A percentile compares a stretch with the other conserved stretches of the same genome.
phyloP scores from a whole-genome alignment of 2,329 filamentous ascomycete species.

The Colletotrichum costaricense region DNA sequence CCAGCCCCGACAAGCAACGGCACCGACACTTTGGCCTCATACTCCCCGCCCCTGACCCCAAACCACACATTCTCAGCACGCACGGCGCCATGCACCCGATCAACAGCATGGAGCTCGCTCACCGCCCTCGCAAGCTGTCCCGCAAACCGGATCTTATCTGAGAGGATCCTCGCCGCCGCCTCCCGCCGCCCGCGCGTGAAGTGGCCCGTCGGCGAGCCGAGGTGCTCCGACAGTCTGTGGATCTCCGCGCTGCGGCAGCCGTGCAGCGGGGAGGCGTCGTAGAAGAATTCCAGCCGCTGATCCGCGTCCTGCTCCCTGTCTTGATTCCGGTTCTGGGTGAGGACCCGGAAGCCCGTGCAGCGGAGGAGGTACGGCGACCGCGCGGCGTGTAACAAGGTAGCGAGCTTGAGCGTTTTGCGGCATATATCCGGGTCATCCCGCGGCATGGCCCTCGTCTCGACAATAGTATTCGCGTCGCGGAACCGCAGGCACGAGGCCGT shows the following conservation, averaged over 20 bases:
- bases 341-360: background rate
- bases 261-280: background rate
- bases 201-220: background rate
- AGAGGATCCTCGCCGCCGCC: background rate
- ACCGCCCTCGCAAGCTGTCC: background rate
- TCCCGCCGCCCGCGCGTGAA: background rate
- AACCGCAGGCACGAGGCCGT: background rate
- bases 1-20: constrained; percentile 1
- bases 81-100: background rate
- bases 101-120: background rate
- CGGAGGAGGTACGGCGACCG: background rate
- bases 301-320: background rate
- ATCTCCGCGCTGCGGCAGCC: background rate
- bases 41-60: background rate
- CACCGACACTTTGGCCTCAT: background rate
- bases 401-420: background rate
- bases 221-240: background rate
- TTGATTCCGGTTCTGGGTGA: background rate
- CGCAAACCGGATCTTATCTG: constrained; percentile 1
- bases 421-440: background rate
- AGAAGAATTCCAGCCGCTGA: background rate
- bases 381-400: background rate
- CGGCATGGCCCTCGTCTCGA: background rate
- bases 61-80: background rate
- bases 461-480: background rate